These are phyloP conservation scores for Mortierella claussenii DNA, from an alignment of 192 early-diverging fungal species.

Conservation along the genomic window DNA sequence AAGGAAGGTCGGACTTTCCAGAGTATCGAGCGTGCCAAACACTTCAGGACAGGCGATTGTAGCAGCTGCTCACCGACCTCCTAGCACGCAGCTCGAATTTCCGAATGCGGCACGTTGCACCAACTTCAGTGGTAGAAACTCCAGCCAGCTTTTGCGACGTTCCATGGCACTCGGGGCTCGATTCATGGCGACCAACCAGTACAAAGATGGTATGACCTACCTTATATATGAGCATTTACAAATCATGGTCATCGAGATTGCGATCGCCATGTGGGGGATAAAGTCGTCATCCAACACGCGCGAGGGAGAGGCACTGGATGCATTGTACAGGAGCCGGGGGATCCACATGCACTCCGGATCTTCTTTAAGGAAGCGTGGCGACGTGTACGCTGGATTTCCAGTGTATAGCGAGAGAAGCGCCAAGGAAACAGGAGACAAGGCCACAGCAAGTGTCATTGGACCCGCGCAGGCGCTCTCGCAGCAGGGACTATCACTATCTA, in stretches of 20 bases:
- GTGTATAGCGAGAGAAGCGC: slow-evolving; percentile 4
- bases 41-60: not conserved
- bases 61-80: slow-evolving; percentile 18
- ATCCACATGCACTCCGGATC: slow-evolving; percentile 32
- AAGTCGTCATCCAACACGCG: slow-evolving; percentile 29
- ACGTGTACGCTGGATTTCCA: slow-evolving; percentile 30
- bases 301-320: slow-evolving; percentile 17
- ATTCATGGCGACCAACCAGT: slow-evolving; percentile 46
- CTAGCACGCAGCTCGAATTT: slow-evolving; percentile 46
- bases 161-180: slow-evolving; percentile 41
- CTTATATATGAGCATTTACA: slow-evolving; percentile 60
- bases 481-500: slow-evolving; percentile 27
- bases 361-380: slow-evolving; percentile 13
- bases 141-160: slow-evolving; percentile 45
- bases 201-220: slow-evolving; percentile 53
- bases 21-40: not conserved
- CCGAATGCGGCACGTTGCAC: slow-evolving; percentile 49
- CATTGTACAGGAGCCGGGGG: slow-evolving; percentile 17
- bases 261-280: slow-evolving; percentile 44
- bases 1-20: slow-evolving; percentile 37
- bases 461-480: not conserved
- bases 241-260: slow-evolving; percentile 45
- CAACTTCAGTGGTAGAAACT: slow-evolving; percentile 43
- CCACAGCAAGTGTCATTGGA: not conserved
- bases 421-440: not conserved